These are phyloP conservation scores for Ganoderma resinaceum DNA, from an alignment of 1,284 basidiomycete genomes.

Conservation along the genomic window DNA sequence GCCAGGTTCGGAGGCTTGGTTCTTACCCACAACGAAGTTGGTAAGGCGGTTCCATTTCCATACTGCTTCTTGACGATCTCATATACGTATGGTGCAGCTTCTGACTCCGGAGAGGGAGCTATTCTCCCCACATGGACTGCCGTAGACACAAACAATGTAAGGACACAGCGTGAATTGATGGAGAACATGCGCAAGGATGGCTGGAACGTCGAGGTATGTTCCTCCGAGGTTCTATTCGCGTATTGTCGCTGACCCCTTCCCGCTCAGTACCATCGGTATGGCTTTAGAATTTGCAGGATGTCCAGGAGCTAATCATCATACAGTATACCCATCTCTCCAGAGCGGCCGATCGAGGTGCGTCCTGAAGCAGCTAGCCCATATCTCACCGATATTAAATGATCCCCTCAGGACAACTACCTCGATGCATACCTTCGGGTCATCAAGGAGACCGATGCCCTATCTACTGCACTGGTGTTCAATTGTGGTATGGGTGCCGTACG, in stretches of 20 bases:
- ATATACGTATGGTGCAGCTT: conserved; percentile 46
- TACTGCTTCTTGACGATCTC: too few relatives aligned
- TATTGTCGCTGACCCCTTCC: conserved; percentile 9
- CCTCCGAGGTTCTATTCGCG: not conserved
- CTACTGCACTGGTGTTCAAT: conserved; percentile 91
- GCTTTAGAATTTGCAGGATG: not conserved
- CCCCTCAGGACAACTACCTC: conserved; percentile 85
- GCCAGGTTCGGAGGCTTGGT: conserved; percentile 88
- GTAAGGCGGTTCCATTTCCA: conserved; percentile 43
- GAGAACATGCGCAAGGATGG: conserved; percentile 80
- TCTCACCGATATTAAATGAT: not conserved
- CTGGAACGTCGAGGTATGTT: conserved; percentile 86
- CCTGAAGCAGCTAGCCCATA: not conserved
- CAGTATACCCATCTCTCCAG: conserved; percentile 93
- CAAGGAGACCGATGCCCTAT: conserved; percentile 80
- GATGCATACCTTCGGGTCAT: conserved; percentile 93
- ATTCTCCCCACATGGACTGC: conserved; percentile 96
- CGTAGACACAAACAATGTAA: conserved; percentile 85
- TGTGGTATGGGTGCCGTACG: conserved; percentile 98
- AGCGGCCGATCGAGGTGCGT: conserved; percentile 81
- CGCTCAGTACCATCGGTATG: conserved; percentile 70
- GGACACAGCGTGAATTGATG: conserved; percentile 91
- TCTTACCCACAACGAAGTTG: conserved; percentile 92
- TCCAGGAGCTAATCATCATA: conserved; percentile 1
- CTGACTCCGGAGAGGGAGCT: conserved; percentile 74